Conservation (phyloP, 768 basidiomycete species). For the Paxillus ammoniavirescens region DNA sequence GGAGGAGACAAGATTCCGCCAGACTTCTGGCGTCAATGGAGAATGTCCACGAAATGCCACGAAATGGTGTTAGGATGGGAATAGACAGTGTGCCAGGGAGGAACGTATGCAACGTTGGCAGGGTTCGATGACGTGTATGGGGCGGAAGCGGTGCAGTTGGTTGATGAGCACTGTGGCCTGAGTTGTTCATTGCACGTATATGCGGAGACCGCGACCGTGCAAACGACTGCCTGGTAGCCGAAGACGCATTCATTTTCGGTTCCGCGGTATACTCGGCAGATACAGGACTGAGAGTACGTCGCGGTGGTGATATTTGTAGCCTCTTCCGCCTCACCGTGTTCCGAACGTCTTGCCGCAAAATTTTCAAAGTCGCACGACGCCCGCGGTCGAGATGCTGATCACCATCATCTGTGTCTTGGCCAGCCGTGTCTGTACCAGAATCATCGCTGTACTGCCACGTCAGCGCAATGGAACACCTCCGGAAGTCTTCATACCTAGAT, state of each 20-base stretch:
- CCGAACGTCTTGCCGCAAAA: conserved; percentile 25
- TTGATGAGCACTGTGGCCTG: conserved; percentile 36
- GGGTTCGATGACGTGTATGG: conserved; percentile 40
- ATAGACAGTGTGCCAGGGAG: conserved; percentile 51
- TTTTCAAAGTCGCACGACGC: conserved; percentile 35
- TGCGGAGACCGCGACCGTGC: conserved; percentile 75
- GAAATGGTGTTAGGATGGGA: conserved; percentile 43
- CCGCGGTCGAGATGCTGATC: conserved; percentile 44
- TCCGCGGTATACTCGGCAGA: conserved; percentile 27
- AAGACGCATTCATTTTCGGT: conserved; percentile 34
- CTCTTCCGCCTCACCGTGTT: conserved; percentile 28
- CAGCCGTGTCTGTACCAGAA: conserved; percentile 50
- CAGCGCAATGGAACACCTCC: conserved; percentile 1
- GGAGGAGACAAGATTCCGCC: conserved; percentile 61
- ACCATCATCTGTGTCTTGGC: conserved; percentile 55
- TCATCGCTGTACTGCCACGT: conserved; percentile 42
- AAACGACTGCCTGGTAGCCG: conserved; percentile 47
- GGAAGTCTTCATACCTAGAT: conserved; percentile 54
- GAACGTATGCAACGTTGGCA: conserved; percentile 28
- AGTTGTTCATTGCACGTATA: conserved; percentile 33
- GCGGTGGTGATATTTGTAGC: conserved; percentile 23
- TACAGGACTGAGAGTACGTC: conserved; percentile 23
- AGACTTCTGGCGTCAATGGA: conserved; percentile 61
- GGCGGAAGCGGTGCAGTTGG: conserved; percentile 40
- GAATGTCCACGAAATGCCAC: conserved; percentile 41